Conservation (phyloP, 1,139 yeast genomes). For the Suhomyces maxii region DNA sequence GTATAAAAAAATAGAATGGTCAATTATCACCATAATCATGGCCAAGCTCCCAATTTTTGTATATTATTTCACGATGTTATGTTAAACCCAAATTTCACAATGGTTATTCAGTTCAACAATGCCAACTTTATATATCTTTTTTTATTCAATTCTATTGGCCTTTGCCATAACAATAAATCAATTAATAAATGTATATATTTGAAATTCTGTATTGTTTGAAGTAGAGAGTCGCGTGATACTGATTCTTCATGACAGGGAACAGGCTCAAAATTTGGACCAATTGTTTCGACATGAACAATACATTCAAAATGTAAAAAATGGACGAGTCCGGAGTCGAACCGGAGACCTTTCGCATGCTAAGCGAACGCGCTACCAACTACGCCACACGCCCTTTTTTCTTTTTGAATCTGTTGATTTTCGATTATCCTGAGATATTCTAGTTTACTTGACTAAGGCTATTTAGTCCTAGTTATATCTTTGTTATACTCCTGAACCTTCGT, state of each 20-base stretch:
- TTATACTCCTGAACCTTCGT: too few relatives aligned
- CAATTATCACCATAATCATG: neutral
- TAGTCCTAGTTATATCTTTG: too few relatives aligned
- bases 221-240: too few relatives aligned
- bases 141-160: neutral
- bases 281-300: too few relatives aligned
- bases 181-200: neutral
- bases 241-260: too few relatives aligned
- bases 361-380: conserved; percentile 91
- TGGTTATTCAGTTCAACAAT: conserved; percentile 2
- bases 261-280: too few relatives aligned
- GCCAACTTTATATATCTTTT: neutral
- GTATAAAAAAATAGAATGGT: conserved; percentile 26
- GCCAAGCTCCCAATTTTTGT: neutral
- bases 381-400: conserved; percentile 96
- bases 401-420: too few relatives aligned
- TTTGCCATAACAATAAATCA: neutral
- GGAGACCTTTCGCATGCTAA: conserved; percentile 87
- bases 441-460: too few relatives aligned
- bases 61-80: neutral
- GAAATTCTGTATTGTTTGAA: neutral
- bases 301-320: conserved; percentile 26
- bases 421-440: too few relatives aligned
- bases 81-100: conserved; percentile 2
- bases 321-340: conserved; percentile 90